A percentile compares a stretch with the other conserved stretches of the same genome.
These are phyloP conservation scores for Gossypium anomalum DNA, from an alignment of 345 rosid genomes.

Conservation along the genomic window DNA sequence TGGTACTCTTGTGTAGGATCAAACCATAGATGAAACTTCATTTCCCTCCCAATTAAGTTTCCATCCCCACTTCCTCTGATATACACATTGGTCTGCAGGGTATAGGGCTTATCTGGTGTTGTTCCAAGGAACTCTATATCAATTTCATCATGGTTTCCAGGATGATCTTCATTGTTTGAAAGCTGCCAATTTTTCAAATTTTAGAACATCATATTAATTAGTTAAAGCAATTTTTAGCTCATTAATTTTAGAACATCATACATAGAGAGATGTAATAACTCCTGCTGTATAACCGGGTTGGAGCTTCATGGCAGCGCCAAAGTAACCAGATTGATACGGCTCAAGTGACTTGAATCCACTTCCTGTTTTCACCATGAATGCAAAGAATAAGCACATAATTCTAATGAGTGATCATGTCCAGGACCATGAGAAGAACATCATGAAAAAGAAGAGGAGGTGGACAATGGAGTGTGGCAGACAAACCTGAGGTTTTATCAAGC, in stretches of 20 bases:
- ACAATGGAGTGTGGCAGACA: too few species aligned
- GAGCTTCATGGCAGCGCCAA: constrained; percentile 77
- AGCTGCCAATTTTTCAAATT: constrained; percentile 39
- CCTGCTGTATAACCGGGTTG: constrained; percentile 95
- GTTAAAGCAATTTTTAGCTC: not conserved
- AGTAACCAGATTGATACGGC: constrained; percentile 69
- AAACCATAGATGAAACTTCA: constrained; percentile 78
- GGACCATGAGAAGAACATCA: not conserved
- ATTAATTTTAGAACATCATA: constrained; percentile 22
- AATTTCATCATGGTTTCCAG: constrained; percentile 81
- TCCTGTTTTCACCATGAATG: constrained; percentile 42
- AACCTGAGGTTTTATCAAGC: constrained; percentile 73
- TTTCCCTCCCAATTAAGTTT: constrained; percentile 69
- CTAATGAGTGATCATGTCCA: not conserved
- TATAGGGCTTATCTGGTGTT: constrained; percentile 61
- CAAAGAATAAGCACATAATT: not conserved
- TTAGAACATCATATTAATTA: not conserved
- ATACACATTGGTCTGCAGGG: constrained; percentile 84
- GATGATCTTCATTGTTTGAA: constrained; percentile 77
- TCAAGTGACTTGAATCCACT: constrained; percentile 84
- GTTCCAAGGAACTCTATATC: constrained; percentile 93
- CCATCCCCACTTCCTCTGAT: constrained; percentile 90
- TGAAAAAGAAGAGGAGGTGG: not conserved
- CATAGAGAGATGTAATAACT: constrained; percentile 77
- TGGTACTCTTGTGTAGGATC: constrained; percentile 85